Evolutionary conservation across 441 rosid genomes (phyloP), one percentile per base, ranked within the genome.

Genomic region (Melianthus villosus): DNA sequence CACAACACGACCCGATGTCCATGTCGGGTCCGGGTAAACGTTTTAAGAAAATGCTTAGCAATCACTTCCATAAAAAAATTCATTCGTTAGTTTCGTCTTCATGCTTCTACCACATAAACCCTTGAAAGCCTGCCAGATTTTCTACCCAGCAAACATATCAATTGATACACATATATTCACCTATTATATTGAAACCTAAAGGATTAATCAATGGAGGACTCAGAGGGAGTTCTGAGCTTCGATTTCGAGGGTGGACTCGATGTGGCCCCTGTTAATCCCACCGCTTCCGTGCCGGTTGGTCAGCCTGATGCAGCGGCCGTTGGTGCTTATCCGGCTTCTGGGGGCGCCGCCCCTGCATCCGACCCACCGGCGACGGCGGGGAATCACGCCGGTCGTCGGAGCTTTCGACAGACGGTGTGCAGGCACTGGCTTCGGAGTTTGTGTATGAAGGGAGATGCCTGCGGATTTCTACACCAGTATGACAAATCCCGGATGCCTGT

Each of bases 361-460:
- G 39, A 56, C 4, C 42, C 46, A 3, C 43, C 48, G 0, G 60
- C 27, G 2, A 26, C 54, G 2, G 71, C 55, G 3, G 44, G 33
- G 13, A 39, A 30, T 44, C 56, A 46, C 13, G 47, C 71, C 1
- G 92, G 92, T 6, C 42, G 97, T 35, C 34, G 92, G 60, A 91
- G 96, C 62, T 91, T 77, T 71, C 64, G 99, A 25, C 94, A 91
- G 68, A 91, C 99, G 15, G 99, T 91, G 4, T 91, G 99, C 60
- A 69, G 93, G 54, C 99, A 91, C 65, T 91, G 99, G 96, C 85
- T 91, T 25, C 79, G 99, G 18, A 73, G 99, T 53, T 74, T 91
- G 15, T 91, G 99, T 45, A 85, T 85, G 99, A 91, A 85, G 56
- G 99, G 99, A 12, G 99, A 91, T 31, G 93, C 91, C 40, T 91